phyloP scores from a whole-genome alignment of 768 basidiomycete species.

The Naganishia onofrii region DNA sequence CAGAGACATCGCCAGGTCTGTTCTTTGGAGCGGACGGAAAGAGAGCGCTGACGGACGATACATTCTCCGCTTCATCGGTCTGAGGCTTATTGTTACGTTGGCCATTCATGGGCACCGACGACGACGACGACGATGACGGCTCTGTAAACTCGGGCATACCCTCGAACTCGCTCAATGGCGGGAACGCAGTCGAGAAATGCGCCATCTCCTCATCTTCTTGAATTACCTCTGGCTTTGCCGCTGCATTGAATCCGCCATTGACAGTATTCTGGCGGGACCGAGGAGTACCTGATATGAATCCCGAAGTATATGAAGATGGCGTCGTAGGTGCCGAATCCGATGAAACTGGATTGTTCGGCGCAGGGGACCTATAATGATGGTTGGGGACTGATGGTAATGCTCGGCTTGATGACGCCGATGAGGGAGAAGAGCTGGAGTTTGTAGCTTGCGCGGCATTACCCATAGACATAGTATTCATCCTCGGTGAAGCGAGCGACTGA shows the following conservation, averaged over 20 bases:
- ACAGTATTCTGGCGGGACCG: neutral
- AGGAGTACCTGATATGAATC: neutral
- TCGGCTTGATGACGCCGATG: neutral
- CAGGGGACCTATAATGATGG: neutral
- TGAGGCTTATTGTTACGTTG: neutral
- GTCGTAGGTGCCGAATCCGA: neutral
- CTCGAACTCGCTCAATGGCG: conserved; percentile 48
- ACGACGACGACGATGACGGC: neutral
- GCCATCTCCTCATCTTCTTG: conserved; percentile 36
- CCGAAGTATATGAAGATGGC: neutral
- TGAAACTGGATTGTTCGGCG: neutral
- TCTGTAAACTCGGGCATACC: conserved; percentile 27
- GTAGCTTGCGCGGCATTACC: neutral
- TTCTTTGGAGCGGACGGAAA: conserved; percentile 6
- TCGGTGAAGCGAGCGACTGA: neutral
- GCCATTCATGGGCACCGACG: neutral
- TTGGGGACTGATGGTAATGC: neutral
- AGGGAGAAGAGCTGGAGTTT: neutral
- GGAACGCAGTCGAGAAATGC: conserved; percentile 48
- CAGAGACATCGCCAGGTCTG: neutral
- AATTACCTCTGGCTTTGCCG: conserved; percentile 6
- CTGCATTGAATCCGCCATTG: neutral
- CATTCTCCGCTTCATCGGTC: neutral
- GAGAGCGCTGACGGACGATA: neutral
- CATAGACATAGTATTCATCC: neutral